These are phyloP conservation scores for Aspergillus latus DNA, from an alignment of 2,329 filamentous ascomycete genomes.

Conservation along the genomic window DNA sequence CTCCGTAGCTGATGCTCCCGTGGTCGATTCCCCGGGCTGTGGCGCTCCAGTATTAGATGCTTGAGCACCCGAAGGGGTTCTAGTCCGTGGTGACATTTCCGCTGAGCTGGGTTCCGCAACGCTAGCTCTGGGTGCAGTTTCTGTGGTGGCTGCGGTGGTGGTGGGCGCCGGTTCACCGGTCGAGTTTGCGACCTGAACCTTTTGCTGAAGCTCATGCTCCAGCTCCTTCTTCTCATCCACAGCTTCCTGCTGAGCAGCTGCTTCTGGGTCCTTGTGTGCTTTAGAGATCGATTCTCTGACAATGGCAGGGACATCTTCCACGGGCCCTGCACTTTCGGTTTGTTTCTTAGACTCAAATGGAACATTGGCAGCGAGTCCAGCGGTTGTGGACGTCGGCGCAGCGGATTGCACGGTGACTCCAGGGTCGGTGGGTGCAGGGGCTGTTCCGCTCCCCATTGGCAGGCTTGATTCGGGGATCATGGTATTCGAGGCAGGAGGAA, in stretches of 20 bases:
- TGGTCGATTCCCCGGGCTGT: not conserved
- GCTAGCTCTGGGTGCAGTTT: slow-evolving; percentile 37
- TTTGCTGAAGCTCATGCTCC: slow-evolving; percentile 69
- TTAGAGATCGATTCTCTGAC: slow-evolving; percentile 48
- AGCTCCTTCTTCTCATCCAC: slow-evolving; percentile 73
- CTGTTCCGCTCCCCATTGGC: slow-evolving; percentile 58
- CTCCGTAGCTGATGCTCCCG: not conserved
- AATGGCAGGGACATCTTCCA: slow-evolving; percentile 41
- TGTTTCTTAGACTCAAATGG: slow-evolving; percentile 41
- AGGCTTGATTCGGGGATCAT: slow-evolving; percentile 82
- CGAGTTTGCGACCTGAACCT: slow-evolving; percentile 38
- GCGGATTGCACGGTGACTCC: slow-evolving; percentile 55
- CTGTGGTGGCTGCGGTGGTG: slow-evolving; percentile 39
- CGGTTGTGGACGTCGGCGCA: slow-evolving; percentile 49
- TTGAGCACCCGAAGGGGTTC: slow-evolving; percentile 10
- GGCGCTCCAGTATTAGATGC: not conserved
- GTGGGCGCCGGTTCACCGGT: slow-evolving; percentile 43
- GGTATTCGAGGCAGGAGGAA: slow-evolving; percentile 60
- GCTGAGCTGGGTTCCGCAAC: slow-evolving; percentile 18
- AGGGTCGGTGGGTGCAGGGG: slow-evolving; percentile 49
- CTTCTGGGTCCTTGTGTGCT: slow-evolving; percentile 66
- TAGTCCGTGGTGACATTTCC: slow-evolving; percentile 22
- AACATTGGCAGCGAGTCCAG: slow-evolving; percentile 45
- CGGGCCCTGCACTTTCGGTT: slow-evolving; percentile 23
- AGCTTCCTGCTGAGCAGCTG: slow-evolving; percentile 65